Base-by-base conservation (phyloP, 2,329 filamentous ascomycete genomes). In the Didymellaceae sp. region DNA sequence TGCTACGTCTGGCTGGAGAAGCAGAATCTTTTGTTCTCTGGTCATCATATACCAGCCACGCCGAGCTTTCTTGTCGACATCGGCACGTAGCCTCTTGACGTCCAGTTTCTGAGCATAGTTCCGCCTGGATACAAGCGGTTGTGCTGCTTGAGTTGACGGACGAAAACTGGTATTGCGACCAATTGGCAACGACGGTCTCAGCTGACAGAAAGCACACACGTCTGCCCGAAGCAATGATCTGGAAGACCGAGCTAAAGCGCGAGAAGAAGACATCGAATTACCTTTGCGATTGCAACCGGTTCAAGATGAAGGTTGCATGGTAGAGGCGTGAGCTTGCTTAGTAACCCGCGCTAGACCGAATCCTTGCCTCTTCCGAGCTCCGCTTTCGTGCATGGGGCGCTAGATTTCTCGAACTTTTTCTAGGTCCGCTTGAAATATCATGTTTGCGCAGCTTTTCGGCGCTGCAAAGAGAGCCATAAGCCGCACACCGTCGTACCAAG, bases 361-460 rank as follows among this genome's bases (percentile, higher is more conserved):
- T 22, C 45, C 32, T 46, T 41, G 32, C 35, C 42, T 37, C 40
- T n/a, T 46, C 55, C 57, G 54, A 33, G 44, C 32, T 34, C 49
- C 50, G 39, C 50, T 53, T 53, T 53, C 16, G 20, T 44, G 50
- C 50, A 53, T 28, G 26, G 50, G 32, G 49, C 49, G 49, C 48
- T 45, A 45, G n/a, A 13, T 9, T 9, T 28, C 33, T 31, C 22
- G 33, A 47, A 43, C 37, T 40, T 53, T 46, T 53, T 53, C 35
- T 39, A 32, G 49, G 43, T 31, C 43, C 26, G 25, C 32, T 38
- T 14, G 34, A 31, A 28, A 52, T 32, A 46, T 58, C 33, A 73
- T 73, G 70, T 67, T 73, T 43, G 55, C 63, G 43, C 61, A 62
- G 53, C 59, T 70, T 46, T 59, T 67, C 50, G 58, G 62, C 48